A percentile compares a stretch with the other conserved stretches of the same genome.
Evolutionary conservation across 805 yeast species (phyloP).

Genomic region (Debaryomyces hansenii): DNA sequence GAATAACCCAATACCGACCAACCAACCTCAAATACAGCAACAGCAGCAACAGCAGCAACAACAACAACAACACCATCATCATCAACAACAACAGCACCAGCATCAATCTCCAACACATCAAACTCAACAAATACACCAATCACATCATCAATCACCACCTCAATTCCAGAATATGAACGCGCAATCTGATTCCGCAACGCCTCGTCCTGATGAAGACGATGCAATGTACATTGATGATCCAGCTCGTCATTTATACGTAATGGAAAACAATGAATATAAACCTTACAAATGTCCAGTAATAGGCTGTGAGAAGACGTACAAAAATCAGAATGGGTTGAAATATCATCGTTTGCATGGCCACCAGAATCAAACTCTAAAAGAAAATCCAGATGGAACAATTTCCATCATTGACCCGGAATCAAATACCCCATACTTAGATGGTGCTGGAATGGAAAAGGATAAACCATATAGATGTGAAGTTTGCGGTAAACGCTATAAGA

Average conservation of each 20-base stretch:
- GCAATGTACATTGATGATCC: conserved; percentile 94
- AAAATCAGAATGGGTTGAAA: conserved; percentile 95
- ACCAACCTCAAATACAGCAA: conserved; percentile 15
- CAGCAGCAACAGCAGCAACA: conserved; percentile 12
- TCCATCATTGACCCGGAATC: conserved; percentile 90
- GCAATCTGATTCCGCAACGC: conserved; percentile 23
- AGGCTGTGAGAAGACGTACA: conserved; percentile 96
- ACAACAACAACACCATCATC: conserved; percentile 13
- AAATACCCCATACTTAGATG: conserved; percentile 88
- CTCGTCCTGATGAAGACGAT: conserved; percentile 55
- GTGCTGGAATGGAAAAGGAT: conserved; percentile 93
- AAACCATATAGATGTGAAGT: conserved; percentile 98
- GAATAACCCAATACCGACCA: conserved; percentile 6
- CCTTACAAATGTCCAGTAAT: conserved; percentile 98
- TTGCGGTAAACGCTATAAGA: conserved; percentile 96
- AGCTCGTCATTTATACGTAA: conserved; percentile 88
- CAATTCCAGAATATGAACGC: conserved; percentile 9
- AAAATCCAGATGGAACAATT: conserved; percentile 90
- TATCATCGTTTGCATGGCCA: conserved; percentile 96
- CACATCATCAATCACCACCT: conserved; percentile 14
- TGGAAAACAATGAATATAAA: conserved; percentile 87
- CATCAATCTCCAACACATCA: conserved; percentile 12
- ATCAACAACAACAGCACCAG: conserved; percentile 12
- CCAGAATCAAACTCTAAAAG: conserved; percentile 88
- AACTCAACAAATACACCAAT: conserved; percentile 11